Percentiles rank a stretch among this genome's conserved stretches.
Conservation (phyloP, 1,284 basidiomycete genomes). For the Ganoderma multipileum region DNA sequence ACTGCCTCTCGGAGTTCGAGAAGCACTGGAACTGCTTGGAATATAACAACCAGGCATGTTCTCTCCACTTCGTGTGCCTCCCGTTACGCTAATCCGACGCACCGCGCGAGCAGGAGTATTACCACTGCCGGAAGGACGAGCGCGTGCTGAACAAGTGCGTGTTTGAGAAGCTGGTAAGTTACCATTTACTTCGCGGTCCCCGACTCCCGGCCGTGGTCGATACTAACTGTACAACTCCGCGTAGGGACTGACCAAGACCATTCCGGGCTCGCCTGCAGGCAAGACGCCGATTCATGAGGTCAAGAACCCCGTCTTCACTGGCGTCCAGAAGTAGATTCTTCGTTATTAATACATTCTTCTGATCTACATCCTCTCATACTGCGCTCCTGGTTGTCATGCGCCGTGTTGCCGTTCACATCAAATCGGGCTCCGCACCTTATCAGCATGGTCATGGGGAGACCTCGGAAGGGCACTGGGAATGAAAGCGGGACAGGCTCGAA, state of each 20-base stretch:
- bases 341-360: slow-evolving; percentile 22
- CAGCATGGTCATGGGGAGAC: neutral
- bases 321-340: slow-evolving; percentile 70
- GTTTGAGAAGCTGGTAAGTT: slow-evolving; percentile 93
- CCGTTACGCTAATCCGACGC: slow-evolving; percentile 2
- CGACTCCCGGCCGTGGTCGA: neutral
- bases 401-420: neutral
- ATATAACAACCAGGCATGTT: slow-evolving; percentile 89
- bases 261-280: slow-evolving; percentile 90
- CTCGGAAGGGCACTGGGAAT: neutral
- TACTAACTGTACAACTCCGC: slow-evolving; percentile 4
- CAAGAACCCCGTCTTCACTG: slow-evolving; percentile 81
- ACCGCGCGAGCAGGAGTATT: slow-evolving; percentile 75
- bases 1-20: slow-evolving; percentile 90
- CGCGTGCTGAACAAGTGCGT: slow-evolving; percentile 93
- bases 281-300: slow-evolving; percentile 92
- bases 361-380: neutral
- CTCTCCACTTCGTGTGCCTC: neutral
- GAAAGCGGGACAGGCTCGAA: neutral
- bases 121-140: slow-evolving; percentile 91
- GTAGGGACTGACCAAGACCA: slow-evolving; percentile 91
- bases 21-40: slow-evolving; percentile 97
- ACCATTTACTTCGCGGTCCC: slow-evolving; percentile 6
- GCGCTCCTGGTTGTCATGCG: neutral
- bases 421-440: neutral